Conservation (phyloP, 2,329 filamentous ascomycete genomes). For the Arthrobotrys pseudoclavata region DNA sequence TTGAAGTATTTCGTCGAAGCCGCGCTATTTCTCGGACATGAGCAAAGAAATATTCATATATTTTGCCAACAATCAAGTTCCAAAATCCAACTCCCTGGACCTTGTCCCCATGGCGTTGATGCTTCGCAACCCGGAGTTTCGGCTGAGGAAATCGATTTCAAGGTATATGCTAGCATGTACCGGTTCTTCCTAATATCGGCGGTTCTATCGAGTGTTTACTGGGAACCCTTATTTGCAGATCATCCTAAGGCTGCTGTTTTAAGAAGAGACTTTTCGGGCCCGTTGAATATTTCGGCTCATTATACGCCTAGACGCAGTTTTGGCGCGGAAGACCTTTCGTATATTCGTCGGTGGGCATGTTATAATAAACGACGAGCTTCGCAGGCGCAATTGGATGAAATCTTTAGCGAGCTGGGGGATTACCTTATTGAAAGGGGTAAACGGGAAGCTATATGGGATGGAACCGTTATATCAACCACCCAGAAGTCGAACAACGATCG, state of each 20-base stretch:
- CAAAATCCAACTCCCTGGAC: neutral
- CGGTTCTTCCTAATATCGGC: conserved; percentile 43
- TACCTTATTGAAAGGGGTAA: conserved; percentile 31
- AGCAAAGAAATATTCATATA: conserved; percentile 27
- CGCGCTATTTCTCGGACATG: conserved; percentile 34
- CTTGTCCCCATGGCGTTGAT: neutral
- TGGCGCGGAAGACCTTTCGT: conserved; percentile 6
- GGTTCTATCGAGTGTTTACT: conserved; percentile 32
- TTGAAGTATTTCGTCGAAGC: conserved; percentile 41
- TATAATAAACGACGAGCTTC: conserved; percentile 39
- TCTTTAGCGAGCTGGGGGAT: conserved; percentile 34
- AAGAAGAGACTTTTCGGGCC: conserved; percentile 7
- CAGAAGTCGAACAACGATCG: neutral
- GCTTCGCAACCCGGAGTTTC: neutral
- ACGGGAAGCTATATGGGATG: neutral
- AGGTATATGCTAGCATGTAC: conserved; percentile 47
- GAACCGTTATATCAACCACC: neutral
- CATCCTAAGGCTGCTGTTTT: conserved; percentile 5
- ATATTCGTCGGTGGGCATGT: conserved; percentile 41
- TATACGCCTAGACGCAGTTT: neutral
- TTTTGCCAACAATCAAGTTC: conserved; percentile 35
- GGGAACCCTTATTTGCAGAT: conserved; percentile 40
- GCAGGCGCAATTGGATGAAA: neutral
- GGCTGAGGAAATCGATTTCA: conserved; percentile 8
- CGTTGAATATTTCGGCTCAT: neutral